These are phyloP conservation scores for Spinacia oleracea DNA, from an alignment of 179 eudicot species.

Conservation along the genomic window DNA sequence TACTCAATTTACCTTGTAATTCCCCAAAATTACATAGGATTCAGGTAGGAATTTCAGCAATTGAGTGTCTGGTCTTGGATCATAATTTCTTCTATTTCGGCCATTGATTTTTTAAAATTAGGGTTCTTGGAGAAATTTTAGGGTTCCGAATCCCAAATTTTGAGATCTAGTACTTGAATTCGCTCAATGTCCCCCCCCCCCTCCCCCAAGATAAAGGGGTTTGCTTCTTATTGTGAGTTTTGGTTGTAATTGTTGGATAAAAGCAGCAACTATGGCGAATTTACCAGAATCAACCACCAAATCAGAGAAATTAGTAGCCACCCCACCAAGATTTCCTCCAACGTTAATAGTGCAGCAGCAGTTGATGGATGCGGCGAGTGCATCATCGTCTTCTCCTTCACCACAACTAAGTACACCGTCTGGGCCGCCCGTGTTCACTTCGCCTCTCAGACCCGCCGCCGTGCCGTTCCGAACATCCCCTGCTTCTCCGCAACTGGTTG, in stretches of 20 bases:
- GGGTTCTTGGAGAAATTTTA: neutral
- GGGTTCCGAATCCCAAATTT: neutral
- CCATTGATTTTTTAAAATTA: neutral
- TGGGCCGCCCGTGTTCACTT: slow-evolving; percentile 84
- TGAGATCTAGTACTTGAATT: neutral
- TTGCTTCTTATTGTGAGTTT: neutral
- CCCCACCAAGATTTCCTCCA: slow-evolving; percentile 43
- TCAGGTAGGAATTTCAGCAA: neutral
- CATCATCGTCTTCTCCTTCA: slow-evolving; percentile 34
- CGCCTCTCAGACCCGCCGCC: slow-evolving; percentile 89
- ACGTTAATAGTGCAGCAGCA: slow-evolving; percentile 31
- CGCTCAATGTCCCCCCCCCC: neutral
- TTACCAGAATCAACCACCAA: neutral
- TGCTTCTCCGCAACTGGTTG: slow-evolving; percentile 82
- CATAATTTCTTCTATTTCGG: neutral
- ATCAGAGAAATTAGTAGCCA: slow-evolving; percentile 19
- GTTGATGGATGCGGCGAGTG: slow-evolving; percentile 43
- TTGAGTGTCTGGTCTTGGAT: slow-evolving; percentile 15
- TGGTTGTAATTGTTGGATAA: neutral
- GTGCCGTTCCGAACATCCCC: slow-evolving; percentile 90
- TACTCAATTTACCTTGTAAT: neutral
- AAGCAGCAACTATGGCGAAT: neutral
- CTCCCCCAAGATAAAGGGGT: neutral
- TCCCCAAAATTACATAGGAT: neutral
- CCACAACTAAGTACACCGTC: slow-evolving; percentile 91